Conservation (phyloP, 257 asterid genomes). For the Solanum raphanifolium region DNA sequence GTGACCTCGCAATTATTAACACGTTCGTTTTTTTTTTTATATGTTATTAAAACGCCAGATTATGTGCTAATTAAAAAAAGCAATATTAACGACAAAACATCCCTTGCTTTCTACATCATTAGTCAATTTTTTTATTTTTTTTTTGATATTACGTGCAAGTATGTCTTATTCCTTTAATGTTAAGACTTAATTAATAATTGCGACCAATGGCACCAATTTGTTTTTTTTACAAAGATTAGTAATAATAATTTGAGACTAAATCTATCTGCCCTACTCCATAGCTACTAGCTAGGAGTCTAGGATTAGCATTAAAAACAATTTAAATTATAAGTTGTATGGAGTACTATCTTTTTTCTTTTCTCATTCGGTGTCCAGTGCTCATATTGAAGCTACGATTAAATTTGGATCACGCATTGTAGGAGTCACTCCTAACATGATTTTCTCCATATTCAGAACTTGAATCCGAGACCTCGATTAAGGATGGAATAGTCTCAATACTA, state of each 20-base stretch:
- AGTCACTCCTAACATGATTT: not conserved
- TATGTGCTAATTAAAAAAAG: not conserved
- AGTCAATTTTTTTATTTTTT: not conserved
- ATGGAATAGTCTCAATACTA: not conserved
- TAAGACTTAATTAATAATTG: not conserved
- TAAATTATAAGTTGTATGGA: not conserved
- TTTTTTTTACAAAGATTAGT: not conserved
- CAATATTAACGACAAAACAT: not conserved
- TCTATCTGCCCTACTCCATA: not conserved
- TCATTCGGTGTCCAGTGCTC: fast-evolving
- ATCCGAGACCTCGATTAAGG: fast-evolving
- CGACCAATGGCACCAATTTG: not conserved
- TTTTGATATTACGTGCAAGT: not conserved
- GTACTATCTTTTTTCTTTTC: too few species aligned
- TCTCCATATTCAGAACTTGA: fast-evolving
- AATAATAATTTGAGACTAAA: not conserved
- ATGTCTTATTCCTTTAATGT: not conserved
- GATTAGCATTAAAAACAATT: not conserved
- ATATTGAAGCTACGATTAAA: fast-evolving
- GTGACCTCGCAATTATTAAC: not conserved
- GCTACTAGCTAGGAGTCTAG: not conserved
- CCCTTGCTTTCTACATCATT: not conserved
- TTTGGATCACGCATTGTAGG: too few species aligned
- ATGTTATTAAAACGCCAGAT: not conserved
- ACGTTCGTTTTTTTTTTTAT: not conserved